Evolutionary conservation across 225 moss, liverwort and hornwort genomes (phyloP).

Genomic region (Marchantia polymorpha): DNA sequence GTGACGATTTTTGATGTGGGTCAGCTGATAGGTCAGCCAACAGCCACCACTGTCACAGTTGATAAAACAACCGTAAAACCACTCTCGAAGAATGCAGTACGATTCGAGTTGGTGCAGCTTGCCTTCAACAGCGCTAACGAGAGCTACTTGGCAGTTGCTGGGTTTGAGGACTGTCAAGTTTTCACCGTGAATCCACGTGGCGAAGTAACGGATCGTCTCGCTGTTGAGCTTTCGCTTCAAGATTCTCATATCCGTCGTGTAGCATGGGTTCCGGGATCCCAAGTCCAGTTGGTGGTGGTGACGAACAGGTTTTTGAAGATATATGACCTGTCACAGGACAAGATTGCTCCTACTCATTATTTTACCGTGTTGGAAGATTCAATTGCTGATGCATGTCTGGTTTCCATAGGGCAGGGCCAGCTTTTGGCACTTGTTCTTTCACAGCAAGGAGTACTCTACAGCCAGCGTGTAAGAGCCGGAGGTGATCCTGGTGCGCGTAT

Average conservation of each 20-base stretch:
- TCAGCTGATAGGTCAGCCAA: conserved; percentile 98
- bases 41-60: conserved; percentile 86
- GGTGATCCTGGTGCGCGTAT: conserved; percentile 83
- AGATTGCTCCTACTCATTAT: conserved; percentile 88
- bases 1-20: conserved; percentile 98
- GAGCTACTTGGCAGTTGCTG: conserved; percentile 94
- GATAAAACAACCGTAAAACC: conserved; percentile 98
- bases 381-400: conserved; percentile 91
- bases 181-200: conserved; percentile 97
- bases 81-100: conserved; percentile 91
- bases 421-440: conserved; percentile 85
- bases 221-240: conserved; percentile 85
- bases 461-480: conserved; percentile 65
- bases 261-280: conserved; percentile 97
- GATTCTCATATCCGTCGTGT: conserved; percentile 92
- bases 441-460: conserved; percentile 94
- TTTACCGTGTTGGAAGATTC: conserved; percentile 94
- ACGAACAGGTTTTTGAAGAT: conserved; percentile 94
- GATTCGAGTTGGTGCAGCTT: conserved; percentile 97
- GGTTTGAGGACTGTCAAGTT: conserved; percentile 97
- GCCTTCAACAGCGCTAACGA: conserved; percentile 85
- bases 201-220: conserved; percentile 97
- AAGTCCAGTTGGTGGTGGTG: conserved; percentile 98
- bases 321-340: conserved; percentile 93
- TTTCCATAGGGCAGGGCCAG: conserved; percentile 78